These are phyloP conservation scores for Trichoderma harzianum DNA, from an alignment of 2,329 filamentous ascomycete species.

Conservation along the genomic window DNA sequence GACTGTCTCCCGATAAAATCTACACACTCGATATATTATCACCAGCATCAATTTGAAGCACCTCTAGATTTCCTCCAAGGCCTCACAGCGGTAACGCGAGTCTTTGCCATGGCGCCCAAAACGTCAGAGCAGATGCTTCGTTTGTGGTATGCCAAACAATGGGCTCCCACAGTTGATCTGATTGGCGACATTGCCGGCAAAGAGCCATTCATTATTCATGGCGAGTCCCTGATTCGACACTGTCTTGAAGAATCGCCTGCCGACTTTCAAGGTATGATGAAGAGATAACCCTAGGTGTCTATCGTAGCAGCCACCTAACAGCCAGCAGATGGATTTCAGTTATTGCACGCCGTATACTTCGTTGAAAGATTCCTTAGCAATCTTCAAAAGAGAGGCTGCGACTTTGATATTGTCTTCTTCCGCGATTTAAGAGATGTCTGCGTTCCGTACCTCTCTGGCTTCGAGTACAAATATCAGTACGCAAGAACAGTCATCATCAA, in stretches of 20 bases:
- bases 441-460: slow-evolving; percentile 39
- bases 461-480: slow-evolving; percentile 53
- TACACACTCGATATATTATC: background rate
- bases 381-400: slow-evolving; percentile 61
- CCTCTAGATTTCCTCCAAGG: background rate
- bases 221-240: slow-evolving; percentile 66
- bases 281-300: background rate
- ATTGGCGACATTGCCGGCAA: slow-evolving; percentile 73
- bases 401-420: slow-evolving; percentile 71
- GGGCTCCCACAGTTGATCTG: slow-evolving; percentile 53
- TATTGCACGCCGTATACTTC: slow-evolving; percentile 67
- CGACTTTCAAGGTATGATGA: slow-evolving; percentile 52
- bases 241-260: slow-evolving; percentile 61
- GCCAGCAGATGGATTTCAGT: slow-evolving; percentile 57
- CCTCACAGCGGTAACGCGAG: background rate
- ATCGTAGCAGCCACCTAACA: background rate
- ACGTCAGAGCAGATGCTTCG: background rate
- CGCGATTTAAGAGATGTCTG: slow-evolving; percentile 53
- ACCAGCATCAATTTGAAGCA: background rate
- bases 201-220: slow-evolving; percentile 70
- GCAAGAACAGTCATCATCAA: slow-evolving; percentile 61
- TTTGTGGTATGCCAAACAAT: slow-evolving; percentile 13
- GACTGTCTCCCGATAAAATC: background rate
- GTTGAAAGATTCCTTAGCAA: slow-evolving; percentile 64
- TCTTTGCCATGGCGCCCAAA: background rate